Conservation (phyloP, 1,284 basidiomycete genomes). For the Mycosarcoma maydis region DNA sequence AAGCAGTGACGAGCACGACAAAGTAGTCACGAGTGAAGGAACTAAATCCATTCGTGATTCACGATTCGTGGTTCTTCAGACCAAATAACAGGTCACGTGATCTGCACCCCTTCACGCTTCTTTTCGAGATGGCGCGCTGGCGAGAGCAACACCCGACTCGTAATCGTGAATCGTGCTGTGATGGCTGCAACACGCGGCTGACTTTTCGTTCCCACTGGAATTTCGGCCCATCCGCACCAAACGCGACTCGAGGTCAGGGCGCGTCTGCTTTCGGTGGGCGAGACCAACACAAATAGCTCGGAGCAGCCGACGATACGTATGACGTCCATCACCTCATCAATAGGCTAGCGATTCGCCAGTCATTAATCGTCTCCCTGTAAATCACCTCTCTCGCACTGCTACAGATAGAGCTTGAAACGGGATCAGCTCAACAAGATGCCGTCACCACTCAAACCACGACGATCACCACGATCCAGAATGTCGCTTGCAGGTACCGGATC, state of each 20-base stretch:
- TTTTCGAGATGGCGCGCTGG: slow-evolving; percentile 8
- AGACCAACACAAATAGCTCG: slow-evolving; percentile 34
- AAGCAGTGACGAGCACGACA: too few relatives aligned
- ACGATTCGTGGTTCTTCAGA: too few relatives aligned
- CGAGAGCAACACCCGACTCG: slow-evolving; percentile 45
- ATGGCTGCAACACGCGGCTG: slow-evolving; percentile 7
- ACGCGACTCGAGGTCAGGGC: slow-evolving; percentile 22
- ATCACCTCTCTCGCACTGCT: slow-evolving; percentile 5
- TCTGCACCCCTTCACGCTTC: neutral
- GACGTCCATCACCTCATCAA: slow-evolving; percentile 3
- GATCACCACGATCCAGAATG: slow-evolving; percentile 41
- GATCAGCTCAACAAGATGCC: slow-evolving; percentile 22
- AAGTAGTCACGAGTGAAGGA: too few relatives aligned
- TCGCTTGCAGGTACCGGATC: slow-evolving; percentile 46
- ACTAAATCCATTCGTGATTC: too few relatives aligned
- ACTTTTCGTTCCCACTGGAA: slow-evolving; percentile 1
- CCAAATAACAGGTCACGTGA: slow-evolving; percentile 28
- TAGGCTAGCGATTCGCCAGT: neutral
- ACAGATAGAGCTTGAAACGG: too few relatives aligned
- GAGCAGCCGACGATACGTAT: neutral
- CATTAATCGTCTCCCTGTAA: neutral
- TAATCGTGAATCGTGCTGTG: too few relatives aligned
- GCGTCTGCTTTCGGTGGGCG: slow-evolving; percentile 4
- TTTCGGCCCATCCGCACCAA: neutral
- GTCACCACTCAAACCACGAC: slow-evolving; percentile 45